Evolutionary conservation across 371 early-diverging fungal genomes (phyloP).

Genomic region (Mycotypha africana): DNA sequence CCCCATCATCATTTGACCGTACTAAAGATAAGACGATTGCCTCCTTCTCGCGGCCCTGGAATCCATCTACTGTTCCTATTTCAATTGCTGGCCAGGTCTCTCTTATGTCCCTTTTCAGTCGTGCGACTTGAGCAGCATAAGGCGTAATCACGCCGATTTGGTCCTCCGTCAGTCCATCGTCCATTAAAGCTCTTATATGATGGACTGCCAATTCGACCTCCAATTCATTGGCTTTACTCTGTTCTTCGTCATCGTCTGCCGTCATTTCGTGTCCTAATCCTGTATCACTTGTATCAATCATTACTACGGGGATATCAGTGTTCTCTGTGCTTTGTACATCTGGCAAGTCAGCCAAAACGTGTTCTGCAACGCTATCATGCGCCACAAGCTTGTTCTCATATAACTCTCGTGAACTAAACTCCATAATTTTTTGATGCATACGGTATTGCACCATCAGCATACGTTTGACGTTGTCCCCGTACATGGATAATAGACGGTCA

Average conservation of each 20-base stretch:
- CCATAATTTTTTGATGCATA: conserved; percentile 82
- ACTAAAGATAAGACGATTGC: conserved; percentile 85
- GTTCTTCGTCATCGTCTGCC: conserved; percentile 56
- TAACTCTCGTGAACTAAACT: conserved; percentile 62
- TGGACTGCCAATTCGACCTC: conserved; percentile 66
- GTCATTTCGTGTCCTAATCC: conserved; percentile 43
- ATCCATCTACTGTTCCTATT: conserved; percentile 91
- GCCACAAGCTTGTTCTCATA: conserved; percentile 65
- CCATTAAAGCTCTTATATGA: conserved; percentile 59
- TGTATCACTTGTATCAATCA: conserved; percentile 74
- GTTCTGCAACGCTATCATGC: conserved; percentile 57
- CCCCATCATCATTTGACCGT: conserved; percentile 73
- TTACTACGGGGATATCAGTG: conserved; percentile 55
- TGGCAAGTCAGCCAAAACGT: conserved; percentile 61
- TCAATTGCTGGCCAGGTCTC: conserved; percentile 54
- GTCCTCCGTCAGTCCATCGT: conserved; percentile 53
- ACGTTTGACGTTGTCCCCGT: conserved; percentile 55
- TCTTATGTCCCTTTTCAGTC: conserved; percentile 30
- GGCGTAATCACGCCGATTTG: conserved; percentile 87
- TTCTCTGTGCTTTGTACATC: conserved; percentile 53
- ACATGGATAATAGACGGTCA: conserved; percentile 59
- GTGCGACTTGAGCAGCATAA: conserved; percentile 76
- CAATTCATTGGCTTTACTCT: conserved; percentile 65
- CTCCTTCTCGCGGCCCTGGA: conserved; percentile 96
- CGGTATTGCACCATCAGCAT: conserved; percentile 86